phyloP scores from a whole-genome alignment of 352 stramenopile species.

The Globisporangium cystogenes region DNA sequence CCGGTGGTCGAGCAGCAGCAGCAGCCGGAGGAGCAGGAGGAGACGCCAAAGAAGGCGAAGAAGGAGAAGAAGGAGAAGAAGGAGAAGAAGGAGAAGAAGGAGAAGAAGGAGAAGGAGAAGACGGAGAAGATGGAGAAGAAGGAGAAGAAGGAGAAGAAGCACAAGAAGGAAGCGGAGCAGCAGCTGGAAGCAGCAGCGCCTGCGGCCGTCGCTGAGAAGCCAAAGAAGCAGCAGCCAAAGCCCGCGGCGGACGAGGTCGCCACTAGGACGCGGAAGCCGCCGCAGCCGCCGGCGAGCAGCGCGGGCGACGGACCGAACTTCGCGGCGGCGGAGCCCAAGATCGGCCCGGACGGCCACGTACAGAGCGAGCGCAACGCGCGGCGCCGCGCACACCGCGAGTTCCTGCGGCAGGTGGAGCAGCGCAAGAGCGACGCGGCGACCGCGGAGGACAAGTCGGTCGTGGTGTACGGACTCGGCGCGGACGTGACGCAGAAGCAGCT shows the following conservation, averaged over 20 bases:
- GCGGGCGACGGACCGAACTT: slow-evolving; percentile 8
- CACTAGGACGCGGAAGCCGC: slow-evolving; percentile 8
- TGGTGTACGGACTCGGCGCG: slow-evolving; percentile 66
- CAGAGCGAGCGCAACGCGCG: slow-evolving; percentile 81
- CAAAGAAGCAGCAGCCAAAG: background rate
- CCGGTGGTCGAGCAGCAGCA: no score
- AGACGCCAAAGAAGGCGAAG: slow-evolving; percentile 15
- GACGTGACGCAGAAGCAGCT: slow-evolving; percentile 74
- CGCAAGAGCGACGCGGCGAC: slow-evolving; percentile 52
- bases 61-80: slow-evolving; percentile 15
- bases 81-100: slow-evolving; percentile 5
- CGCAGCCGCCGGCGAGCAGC: slow-evolving; percentile 5
- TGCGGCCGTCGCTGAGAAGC: slow-evolving; percentile 14
- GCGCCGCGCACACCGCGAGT: slow-evolving; percentile 69
- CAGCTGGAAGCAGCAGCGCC: slow-evolving; percentile 6
- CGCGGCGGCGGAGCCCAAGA: slow-evolving; percentile 9
- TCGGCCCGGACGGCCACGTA: slow-evolving; percentile 20
- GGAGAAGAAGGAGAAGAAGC: slow-evolving; percentile 20
- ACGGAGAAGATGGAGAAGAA: slow-evolving; percentile 16
- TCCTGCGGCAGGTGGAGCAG: slow-evolving; percentile 60
- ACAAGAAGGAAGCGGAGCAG: slow-evolving; percentile 11
- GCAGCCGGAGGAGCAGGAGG: slow-evolving; percentile 21
- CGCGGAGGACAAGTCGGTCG: slow-evolving; percentile 57
- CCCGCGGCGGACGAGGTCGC: slow-evolving; percentile 9
- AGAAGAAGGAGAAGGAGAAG: slow-evolving; percentile 8